Conservation (phyloP, 495 filamentous ascomycete species). For the Xylaria palmicola region DNA sequence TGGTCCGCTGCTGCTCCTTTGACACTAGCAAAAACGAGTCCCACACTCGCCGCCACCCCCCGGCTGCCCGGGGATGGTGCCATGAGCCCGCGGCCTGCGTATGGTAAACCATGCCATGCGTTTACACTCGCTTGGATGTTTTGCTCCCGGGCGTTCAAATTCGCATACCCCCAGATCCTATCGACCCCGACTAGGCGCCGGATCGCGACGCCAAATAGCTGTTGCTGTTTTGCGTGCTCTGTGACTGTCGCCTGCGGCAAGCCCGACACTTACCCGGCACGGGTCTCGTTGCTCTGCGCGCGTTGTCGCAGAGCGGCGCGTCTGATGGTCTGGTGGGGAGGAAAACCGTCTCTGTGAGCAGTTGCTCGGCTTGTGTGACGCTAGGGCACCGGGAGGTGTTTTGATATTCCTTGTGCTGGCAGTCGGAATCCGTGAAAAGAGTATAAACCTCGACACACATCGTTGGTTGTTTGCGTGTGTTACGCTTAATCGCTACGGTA, state of each 20-base stretch:
- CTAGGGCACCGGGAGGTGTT: slow-evolving; percentile 24
- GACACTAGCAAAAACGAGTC: neutral
- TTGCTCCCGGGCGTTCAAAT: neutral
- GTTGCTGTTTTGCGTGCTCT: neutral
- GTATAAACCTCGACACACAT: slow-evolving; percentile 29
- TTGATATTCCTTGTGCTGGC: slow-evolving; percentile 28
- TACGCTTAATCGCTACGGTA: neutral
- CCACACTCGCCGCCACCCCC: neutral
- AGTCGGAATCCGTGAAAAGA: slow-evolving; percentile 12
- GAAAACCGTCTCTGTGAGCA: slow-evolving; percentile 18
- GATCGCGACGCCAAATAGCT: neutral
- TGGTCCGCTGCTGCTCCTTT: neutral
- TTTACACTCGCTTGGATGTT: too few species aligned
- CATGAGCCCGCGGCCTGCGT: neutral
- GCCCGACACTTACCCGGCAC: slow-evolving; percentile 12
- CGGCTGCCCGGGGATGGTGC: neutral
- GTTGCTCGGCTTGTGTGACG: slow-evolving; percentile 12
- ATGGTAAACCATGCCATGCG: neutral
- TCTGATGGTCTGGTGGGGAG: slow-evolving; percentile 18
- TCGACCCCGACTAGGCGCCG: neutral
- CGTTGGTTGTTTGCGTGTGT: neutral
- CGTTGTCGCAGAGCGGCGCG: slow-evolving; percentile 16
- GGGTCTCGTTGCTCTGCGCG: slow-evolving; percentile 17
- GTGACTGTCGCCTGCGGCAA: neutral
- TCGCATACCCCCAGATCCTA: neutral